phyloP scores from a whole-genome alignment of 2,329 filamentous ascomycete species.

The Aspergillus flavus region DNA sequence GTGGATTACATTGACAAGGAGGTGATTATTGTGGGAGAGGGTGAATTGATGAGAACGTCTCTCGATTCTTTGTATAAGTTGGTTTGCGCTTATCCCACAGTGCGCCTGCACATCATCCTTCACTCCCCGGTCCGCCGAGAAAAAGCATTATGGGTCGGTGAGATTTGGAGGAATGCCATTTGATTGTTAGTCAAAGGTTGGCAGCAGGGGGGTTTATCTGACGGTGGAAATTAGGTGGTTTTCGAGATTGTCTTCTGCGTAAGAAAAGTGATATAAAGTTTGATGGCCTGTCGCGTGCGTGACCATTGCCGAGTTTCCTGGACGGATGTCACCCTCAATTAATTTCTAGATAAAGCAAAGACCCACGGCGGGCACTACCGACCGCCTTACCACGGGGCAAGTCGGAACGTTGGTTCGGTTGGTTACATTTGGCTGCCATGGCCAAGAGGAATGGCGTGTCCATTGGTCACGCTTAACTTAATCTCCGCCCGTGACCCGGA shows the following conservation, averaged over 20 bases:
- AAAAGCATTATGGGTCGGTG: not conserved
- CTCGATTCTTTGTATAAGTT: not conserved
- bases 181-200: not conserved
- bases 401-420: not conserved
- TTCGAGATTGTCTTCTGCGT: not conserved
- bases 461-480: not conserved
- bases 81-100: not conserved
- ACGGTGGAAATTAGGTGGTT: not conserved
- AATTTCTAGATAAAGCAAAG: too few relatives aligned
- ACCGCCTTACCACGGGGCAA: not conserved
- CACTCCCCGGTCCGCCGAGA: not conserved
- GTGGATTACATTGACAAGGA: not conserved
- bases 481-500: not conserved
- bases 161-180: not conserved
- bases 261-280: not conserved
- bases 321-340: not conserved
- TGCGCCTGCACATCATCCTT: not conserved
- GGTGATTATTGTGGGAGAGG: not conserved
- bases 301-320: not conserved
- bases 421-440: not conserved
- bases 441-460: not conserved
- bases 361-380: not conserved
- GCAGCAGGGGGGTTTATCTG: not conserved
- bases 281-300: not conserved
- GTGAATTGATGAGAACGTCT: not conserved